Percentiles rank a stretch among this genome's conserved stretches.
phyloP scores from a whole-genome alignment of 2,329 filamentous ascomycete genomes.

The Arthrobotrys megalospora region DNA sequence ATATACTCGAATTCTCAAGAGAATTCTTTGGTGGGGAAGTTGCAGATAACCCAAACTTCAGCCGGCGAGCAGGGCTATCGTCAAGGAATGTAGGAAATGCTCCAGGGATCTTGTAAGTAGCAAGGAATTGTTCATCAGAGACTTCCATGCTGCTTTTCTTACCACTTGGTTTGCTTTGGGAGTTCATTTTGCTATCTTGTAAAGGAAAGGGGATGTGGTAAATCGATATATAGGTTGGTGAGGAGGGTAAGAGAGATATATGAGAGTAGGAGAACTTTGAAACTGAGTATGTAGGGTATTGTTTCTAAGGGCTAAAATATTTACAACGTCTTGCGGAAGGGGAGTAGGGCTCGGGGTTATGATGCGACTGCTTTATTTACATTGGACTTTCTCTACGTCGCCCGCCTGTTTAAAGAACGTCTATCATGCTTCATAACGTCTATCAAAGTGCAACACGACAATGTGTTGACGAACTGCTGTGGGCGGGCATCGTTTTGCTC shows the following conservation, averaged over 20 bases:
- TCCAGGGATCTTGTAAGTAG: neutral
- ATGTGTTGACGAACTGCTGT: constrained; percentile 2
- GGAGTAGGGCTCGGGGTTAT: constrained; percentile 4
- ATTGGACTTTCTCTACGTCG: constrained; percentile 2
- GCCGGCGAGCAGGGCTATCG: neutral
- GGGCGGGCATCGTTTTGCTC: too few species aligned
- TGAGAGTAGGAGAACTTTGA: neutral
- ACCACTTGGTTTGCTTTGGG: neutral
- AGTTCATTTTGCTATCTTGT: neutral
- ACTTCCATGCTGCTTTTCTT: neutral
- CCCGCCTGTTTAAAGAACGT: neutral
- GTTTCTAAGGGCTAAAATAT: neutral
- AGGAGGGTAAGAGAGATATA: neutral
- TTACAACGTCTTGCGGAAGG: neutral
- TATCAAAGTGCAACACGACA: constrained; percentile 35
- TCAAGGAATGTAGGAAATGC: constrained; percentile 2
- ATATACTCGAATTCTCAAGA: neutral
- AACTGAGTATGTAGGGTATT: neutral
- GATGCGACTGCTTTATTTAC: constrained; percentile 35
- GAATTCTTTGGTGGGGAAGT: neutral
- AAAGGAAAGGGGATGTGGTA: neutral
- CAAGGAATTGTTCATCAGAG: neutral
- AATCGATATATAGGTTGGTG: neutral
- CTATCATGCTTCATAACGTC: constrained; percentile 4
- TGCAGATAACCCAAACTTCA: constrained; percentile 1